Evolutionary conservation across 2,329 filamentous ascomycete genomes (phyloP), one percentile per base, ranked within the genome.

Genomic region (Phoma sp.): DNA sequence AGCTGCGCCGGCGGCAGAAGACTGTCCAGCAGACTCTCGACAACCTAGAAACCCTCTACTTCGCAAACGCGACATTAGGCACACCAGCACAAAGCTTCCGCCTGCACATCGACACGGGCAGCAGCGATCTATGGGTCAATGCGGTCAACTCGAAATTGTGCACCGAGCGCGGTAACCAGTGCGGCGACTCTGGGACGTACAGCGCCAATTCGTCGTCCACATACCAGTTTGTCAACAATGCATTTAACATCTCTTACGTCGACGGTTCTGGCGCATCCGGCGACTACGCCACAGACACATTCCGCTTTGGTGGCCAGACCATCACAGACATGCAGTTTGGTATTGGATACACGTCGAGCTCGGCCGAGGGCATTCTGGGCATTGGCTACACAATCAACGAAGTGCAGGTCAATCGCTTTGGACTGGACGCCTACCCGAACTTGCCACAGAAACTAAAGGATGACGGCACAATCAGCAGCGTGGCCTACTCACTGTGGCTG

Each of bases 171-270:
- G 71, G 73, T 1, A 69, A 80, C 13, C 82, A 82, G 1, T 95
- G 91, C 69, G 67, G 74, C 6, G 76, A 75, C 17, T 83, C 85
- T 1, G 91, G 90, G 13, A 86, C 86, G 1, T 96, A 92, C 74
- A 73, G 77, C 38, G 83, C 89, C 36, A 88, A 90, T 70, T 75
- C 80, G 1, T 96, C 92, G 0, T 91, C 89, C 2, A 90, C 91
- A 2, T 94, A 93, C 74, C 68, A 82, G 31, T 92, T 88, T 70
- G 75, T 96, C 50, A 87, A 86, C 60, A 87, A 84, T 68, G 81
- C 86, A 57, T 96, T 97, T 79, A 93, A 94, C 77, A 96, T 96
- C 61, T 87, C 87, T 1, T 96, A 96, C 63, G 88, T 90, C 36
- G 92, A 96, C 75, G 90, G 90, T 40, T 90, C 90, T 0, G 86